phyloP scores from a whole-genome alignment of 1,284 basidiomycete species.

The Tausonia pullulans region DNA sequence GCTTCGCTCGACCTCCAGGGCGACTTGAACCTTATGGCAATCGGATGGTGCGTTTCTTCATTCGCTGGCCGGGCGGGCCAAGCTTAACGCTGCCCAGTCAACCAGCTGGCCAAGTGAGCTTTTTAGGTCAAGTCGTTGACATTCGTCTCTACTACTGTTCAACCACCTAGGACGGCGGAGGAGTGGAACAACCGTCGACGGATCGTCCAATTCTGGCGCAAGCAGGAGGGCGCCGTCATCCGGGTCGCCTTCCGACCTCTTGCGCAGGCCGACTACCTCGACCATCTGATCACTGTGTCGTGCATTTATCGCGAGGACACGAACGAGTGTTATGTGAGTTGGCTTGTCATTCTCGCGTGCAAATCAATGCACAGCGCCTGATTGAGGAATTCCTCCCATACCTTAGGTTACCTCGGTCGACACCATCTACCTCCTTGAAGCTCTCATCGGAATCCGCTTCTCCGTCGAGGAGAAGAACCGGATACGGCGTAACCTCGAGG shows the following conservation, averaged over 20 bases:
- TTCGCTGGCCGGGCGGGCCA: not conserved
- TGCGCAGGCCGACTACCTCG: constrained; percentile 35
- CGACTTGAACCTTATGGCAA: constrained; percentile 41
- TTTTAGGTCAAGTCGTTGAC: not conserved
- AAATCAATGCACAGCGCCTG: not conserved
- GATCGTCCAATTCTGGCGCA: constrained; percentile 43
- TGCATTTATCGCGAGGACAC: constrained; percentile 80
- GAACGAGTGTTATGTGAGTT: constrained; percentile 17
- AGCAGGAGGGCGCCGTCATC: constrained; percentile 41
- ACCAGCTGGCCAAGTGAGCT: too few species aligned
- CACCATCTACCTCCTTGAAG: constrained; percentile 83
- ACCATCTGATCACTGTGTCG: constrained; percentile 47
- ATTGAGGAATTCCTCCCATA: not conserved
- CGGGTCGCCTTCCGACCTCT: constrained; percentile 41
- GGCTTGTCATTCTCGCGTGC: not conserved
- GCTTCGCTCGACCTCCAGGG: constrained; percentile 33
- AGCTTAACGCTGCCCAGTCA: not conserved
- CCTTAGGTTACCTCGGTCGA: constrained; percentile 77
- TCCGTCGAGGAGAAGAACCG: constrained; percentile 94
- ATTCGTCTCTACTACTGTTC: too few species aligned
- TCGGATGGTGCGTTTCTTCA: constrained; percentile 37
- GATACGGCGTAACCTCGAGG: constrained; percentile 86
- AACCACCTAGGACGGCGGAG: constrained; percentile 31
- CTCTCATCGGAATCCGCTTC: constrained; percentile 70
- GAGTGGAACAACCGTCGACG: constrained; percentile 41